Base-by-base conservation (phyloP, 352 stramenopile species). In the Blastocystis sp. region DNA sequence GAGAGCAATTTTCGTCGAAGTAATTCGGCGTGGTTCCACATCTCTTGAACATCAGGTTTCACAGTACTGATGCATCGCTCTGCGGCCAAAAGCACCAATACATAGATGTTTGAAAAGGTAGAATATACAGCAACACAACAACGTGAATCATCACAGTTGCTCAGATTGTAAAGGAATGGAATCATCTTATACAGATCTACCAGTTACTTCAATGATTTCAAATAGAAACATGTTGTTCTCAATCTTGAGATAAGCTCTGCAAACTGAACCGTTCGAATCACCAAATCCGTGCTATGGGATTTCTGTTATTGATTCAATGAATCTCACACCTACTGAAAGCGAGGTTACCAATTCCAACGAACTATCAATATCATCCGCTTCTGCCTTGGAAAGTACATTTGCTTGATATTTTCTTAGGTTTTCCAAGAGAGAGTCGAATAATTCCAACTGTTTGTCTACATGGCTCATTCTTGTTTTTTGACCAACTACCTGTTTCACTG, bases 101-200 rank as follows among this genome's bases (percentile, higher is more conserved):
- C 61, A 37, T 80, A 80, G 69, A 80, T 43, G 52, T 80, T 80
- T 27, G 69, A 80, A 49, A 80, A 80, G 9, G 69, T 24, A 3
- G 19, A 39, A 42, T 58, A 80, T 27, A 80, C 69, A 27, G 52
- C 24, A 29, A 24, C 69, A 43, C 52, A n/a, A 42, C 24, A 46
- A 24, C 27, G 16, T 0, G 14, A 0, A n/a, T 37, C 39, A 21
- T 63, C 37, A 9, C 21, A 29, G 21, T 80, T 32, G 42, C 21
- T 59, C 21, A 80, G n/a, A 14, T 59, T 27, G 52, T 61, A 42
- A 2, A 80, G 42, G 32, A 42, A 58, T 16, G 69, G 32, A 21
- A 80, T 37, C 6, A 80, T 61, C 3, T 63, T 32, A 7, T 61
- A 42, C 0, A 80, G 24, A 42, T 49, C 69, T 80, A 61, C 37